Conservation (phyloP, 768 basidiomycete species). For the Lenzites betulinus region DNA sequence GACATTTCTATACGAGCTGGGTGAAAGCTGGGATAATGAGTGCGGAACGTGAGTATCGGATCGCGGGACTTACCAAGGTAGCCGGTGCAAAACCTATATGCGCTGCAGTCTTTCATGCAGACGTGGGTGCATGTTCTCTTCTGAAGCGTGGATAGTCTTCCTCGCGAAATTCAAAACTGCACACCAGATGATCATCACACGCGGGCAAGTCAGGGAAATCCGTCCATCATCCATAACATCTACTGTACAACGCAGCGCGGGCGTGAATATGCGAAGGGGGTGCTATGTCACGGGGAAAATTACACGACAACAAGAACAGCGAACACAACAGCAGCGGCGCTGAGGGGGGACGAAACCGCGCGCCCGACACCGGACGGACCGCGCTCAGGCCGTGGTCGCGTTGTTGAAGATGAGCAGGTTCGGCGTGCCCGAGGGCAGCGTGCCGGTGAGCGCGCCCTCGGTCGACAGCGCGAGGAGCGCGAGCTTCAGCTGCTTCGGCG, state of each 20-base stretch:
- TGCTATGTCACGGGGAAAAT: constrained; percentile 21
- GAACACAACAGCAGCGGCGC: neutral
- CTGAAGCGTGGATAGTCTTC: too few relatives aligned
- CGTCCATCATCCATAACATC: constrained; percentile 6
- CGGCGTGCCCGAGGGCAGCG: constrained; percentile 51
- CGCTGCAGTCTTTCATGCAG: too few relatives aligned
- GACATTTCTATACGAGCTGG: too few relatives aligned
- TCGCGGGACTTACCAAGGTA: neutral
- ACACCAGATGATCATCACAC: too few relatives aligned
- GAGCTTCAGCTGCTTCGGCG: constrained; percentile 75
- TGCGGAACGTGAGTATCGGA: too few relatives aligned
- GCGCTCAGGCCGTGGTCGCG: constrained; percentile 35
- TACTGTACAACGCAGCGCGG: constrained; percentile 8
- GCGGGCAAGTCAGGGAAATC: too few relatives aligned
- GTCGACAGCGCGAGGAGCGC: constrained; percentile 67
- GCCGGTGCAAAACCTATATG: too few relatives aligned
- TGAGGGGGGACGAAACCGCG: neutral
- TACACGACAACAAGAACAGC: constrained; percentile 15
- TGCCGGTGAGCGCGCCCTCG: constrained; percentile 43
- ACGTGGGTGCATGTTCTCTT: too few relatives aligned
- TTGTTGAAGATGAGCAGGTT: constrained; percentile 86
- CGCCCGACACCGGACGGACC: neutral
- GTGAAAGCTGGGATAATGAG: too few relatives aligned
- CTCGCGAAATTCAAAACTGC: too few relatives aligned
- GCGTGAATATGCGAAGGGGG: constrained; percentile 9